Evolutionary conservation across 1,284 basidiomycete species (phyloP).

Genomic region (Microbotryomycetes sp.): DNA sequence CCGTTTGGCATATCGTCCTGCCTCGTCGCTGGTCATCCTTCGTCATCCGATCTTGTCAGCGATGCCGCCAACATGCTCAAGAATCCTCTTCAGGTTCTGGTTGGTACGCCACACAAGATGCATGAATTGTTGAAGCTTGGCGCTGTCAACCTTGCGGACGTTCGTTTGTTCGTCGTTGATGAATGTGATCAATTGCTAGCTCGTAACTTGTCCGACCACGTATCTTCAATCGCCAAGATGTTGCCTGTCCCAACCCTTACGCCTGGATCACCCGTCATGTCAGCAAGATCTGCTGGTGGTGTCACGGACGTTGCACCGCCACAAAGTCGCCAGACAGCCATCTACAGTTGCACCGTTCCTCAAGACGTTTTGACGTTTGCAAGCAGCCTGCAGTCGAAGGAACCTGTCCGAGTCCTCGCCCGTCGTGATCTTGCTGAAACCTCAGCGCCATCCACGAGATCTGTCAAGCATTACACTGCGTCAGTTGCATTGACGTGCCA

Average conservation of each 20-base stretch:
- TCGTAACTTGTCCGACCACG: constrained; percentile 89
- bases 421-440: constrained; percentile 66
- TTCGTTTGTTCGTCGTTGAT: constrained; percentile 86
- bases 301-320: constrained; percentile 34
- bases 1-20: constrained; percentile 83
- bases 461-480: constrained; percentile 84
- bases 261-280: not conserved
- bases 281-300: not conserved
- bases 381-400: constrained; percentile 76
- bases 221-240: constrained; percentile 82
- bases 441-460: constrained; percentile 8
- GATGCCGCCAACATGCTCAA: constrained; percentile 72
- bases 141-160: constrained; percentile 68
- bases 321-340: constrained; percentile 79
- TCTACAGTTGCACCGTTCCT: constrained; percentile 76
- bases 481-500: constrained; percentile 80
- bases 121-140: constrained; percentile 83
- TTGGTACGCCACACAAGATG: constrained; percentile 93
- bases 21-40: constrained; percentile 62
- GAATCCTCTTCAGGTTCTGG: constrained; percentile 87
- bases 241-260: constrained; percentile 59
- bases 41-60: constrained; percentile 45
- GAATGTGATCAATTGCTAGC: constrained; percentile 98
- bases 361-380: constrained; percentile 89
- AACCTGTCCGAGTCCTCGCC: constrained; percentile 92